These are phyloP conservation scores for Penicillium canescens DNA, from an alignment of 495 filamentous ascomycete species.

Conservation along the genomic window DNA sequence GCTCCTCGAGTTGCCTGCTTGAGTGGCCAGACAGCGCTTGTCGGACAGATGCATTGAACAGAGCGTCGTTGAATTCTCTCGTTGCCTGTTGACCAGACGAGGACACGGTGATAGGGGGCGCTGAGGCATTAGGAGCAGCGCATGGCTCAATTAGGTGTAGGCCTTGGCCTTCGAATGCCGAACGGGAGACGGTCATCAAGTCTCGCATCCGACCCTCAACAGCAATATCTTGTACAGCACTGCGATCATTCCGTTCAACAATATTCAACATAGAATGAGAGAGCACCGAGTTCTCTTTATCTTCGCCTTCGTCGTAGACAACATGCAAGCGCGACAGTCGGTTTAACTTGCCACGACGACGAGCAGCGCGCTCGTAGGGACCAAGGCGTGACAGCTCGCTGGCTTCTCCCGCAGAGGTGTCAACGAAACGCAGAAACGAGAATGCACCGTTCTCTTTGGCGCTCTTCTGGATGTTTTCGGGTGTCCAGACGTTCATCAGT, in stretches of 20 bases:
- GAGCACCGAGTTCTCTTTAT: slow-evolving; percentile 51
- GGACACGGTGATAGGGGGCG: slow-evolving; percentile 82
- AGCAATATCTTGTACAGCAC: slow-evolving; percentile 68
- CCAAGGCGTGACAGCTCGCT: slow-evolving; percentile 64
- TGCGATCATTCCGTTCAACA: slow-evolving; percentile 64
- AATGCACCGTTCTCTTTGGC: slow-evolving; percentile 63
- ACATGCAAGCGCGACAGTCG: slow-evolving; percentile 55
- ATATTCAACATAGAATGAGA: slow-evolving; percentile 80
- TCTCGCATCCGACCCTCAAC: slow-evolving; percentile 68
- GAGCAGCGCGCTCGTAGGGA: slow-evolving; percentile 64
- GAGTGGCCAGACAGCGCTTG: slow-evolving; percentile 68
- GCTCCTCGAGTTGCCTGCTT: slow-evolving; percentile 65
- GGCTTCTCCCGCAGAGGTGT: slow-evolving; percentile 71
- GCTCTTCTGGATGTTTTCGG: slow-evolving; percentile 70
- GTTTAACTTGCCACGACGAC: slow-evolving; percentile 45
- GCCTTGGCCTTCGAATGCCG: slow-evolving; percentile 65
- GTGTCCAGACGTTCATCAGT: slow-evolving; percentile 85
- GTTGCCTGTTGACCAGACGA: slow-evolving; percentile 67
- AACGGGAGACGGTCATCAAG: slow-evolving; percentile 77
- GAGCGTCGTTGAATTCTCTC: slow-evolving; percentile 66
- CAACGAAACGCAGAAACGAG: slow-evolving; percentile 87
- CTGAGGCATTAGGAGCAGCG: slow-evolving; percentile 70
- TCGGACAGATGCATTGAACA: slow-evolving; percentile 79
- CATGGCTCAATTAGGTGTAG: slow-evolving; percentile 78
- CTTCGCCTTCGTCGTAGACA: slow-evolving; percentile 56